A percentile compares a stretch with the other conserved stretches of the same genome.
phyloP scores from a whole-genome alignment of 345 rosid species.

The Reutealis trisperma region DNA sequence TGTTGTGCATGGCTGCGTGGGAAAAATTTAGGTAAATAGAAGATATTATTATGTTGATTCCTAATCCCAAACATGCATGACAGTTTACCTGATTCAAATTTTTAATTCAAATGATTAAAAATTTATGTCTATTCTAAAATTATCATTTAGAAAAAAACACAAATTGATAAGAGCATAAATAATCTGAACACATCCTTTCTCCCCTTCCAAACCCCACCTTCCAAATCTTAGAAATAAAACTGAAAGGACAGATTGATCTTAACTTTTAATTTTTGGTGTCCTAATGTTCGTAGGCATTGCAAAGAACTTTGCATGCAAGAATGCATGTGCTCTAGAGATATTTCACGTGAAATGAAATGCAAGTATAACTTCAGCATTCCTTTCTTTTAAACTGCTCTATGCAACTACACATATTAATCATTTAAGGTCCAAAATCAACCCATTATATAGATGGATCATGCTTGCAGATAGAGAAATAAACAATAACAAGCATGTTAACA shows the following conservation, averaged over 20 bases:
- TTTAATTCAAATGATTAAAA: neutral
- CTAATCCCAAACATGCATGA: conserved; percentile 2
- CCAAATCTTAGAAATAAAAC: neutral
- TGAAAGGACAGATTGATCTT: too few relatives aligned
- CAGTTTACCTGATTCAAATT: neutral
- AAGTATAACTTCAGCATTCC: too few relatives aligned
- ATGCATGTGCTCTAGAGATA: neutral
- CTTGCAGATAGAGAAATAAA: neutral
- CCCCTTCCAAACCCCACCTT: too few relatives aligned
- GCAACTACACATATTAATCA: too few relatives aligned
- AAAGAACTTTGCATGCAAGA: neutral
- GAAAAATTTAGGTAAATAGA: too few relatives aligned
- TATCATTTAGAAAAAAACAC: neutral
- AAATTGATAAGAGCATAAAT: neutral
- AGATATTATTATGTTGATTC: neutral
- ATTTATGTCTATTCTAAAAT: neutral
- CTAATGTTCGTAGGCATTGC: too few relatives aligned
- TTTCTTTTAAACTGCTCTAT: too few relatives aligned
- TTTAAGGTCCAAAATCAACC: too few relatives aligned
- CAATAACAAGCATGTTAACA: neutral
- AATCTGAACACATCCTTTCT: neutral
- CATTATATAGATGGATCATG: too few relatives aligned
- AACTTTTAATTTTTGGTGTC: too few relatives aligned
- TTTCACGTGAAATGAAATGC: neutral
- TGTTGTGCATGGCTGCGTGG: neutral